Conservation (phyloP, 176 grass and related monocot genomes). For the Phragmites australis region DNA sequence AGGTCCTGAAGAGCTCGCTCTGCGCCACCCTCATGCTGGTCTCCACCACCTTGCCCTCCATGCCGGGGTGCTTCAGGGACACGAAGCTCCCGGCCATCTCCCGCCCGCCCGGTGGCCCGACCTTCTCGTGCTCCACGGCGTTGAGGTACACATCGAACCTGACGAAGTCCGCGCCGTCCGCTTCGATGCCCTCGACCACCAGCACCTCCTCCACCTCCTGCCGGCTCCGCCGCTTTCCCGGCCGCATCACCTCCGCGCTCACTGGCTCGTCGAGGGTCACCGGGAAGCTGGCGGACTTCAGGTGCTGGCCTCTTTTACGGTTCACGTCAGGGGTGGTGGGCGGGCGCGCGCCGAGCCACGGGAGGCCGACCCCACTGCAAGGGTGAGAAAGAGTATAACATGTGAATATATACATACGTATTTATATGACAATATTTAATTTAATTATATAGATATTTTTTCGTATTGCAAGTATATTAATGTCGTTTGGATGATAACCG, state of each 20-base stretch:
- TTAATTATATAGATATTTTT: too few relatives aligned
- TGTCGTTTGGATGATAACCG: too few relatives aligned
- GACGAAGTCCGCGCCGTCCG: not conserved
- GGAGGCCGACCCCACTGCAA: not conserved
- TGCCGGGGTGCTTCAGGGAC: conserved; percentile 1
- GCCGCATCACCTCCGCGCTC: not conserved
- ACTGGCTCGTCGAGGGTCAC: not conserved
- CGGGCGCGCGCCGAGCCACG: conserved; percentile 26
- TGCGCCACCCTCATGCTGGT: conserved; percentile 50
- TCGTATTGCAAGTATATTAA: too few relatives aligned
- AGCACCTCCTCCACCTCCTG: conserved; percentile 39
- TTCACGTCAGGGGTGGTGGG: not conserved
- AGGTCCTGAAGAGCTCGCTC: conserved; percentile 45
- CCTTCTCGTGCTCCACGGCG: conserved; percentile 33
- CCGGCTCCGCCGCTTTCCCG: not conserved
- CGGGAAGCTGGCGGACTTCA: conserved; percentile 2
- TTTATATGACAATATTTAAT: too few relatives aligned
- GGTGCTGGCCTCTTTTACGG: not conserved
- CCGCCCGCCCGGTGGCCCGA: conserved; percentile 13
- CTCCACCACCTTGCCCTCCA: not conserved
- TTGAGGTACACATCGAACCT: conserved; percentile 56
- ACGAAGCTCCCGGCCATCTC: conserved; percentile 63
- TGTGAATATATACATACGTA: too few relatives aligned
- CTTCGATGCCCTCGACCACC: conserved; percentile 34
- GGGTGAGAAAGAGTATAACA: too few relatives aligned